Conservation (phyloP, 148 eudicot genomes). For the Hydrangea macrophylla region DNA sequence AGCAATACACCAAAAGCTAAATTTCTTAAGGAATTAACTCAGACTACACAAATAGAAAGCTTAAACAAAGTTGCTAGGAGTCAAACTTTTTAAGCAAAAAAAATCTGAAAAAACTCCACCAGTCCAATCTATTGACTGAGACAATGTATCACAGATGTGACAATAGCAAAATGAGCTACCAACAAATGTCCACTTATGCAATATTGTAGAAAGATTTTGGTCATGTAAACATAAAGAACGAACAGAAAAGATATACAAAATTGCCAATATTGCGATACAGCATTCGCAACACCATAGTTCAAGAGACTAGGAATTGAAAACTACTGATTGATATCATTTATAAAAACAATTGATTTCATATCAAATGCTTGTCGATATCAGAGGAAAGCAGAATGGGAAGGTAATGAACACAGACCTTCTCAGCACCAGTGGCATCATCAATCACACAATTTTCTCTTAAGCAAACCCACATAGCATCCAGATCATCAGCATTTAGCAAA, state of each 20-base stretch:
- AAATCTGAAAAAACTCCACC: no score
- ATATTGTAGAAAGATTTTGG: no score
- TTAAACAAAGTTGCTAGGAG: background rate
- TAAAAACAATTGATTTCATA: background rate
- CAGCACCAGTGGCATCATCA: conserved; percentile 99
- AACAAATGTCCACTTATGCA: background rate
- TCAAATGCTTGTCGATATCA: background rate
- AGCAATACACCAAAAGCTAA: background rate
- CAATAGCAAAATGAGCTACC: background rate
- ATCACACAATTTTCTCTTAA: conserved; percentile 97
- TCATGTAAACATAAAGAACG: no score
- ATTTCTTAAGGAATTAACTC: background rate
- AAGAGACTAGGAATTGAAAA: background rate
- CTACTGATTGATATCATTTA: background rate
- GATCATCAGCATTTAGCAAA: conserved; percentile 95
- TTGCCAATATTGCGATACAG: no score
- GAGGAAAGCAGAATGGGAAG: background rate
- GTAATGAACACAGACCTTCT: conserved; percentile 57
- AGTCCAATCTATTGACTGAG: background rate
- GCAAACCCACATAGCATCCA: conserved; percentile 99
- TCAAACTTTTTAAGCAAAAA: no score
- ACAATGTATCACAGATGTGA: background rate
- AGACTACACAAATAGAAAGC: background rate
- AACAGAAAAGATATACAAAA: no score
- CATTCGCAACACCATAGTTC: background rate